Conservation (phyloP, 345 rosid species). For the Abelmoschus esculentus region DNA sequence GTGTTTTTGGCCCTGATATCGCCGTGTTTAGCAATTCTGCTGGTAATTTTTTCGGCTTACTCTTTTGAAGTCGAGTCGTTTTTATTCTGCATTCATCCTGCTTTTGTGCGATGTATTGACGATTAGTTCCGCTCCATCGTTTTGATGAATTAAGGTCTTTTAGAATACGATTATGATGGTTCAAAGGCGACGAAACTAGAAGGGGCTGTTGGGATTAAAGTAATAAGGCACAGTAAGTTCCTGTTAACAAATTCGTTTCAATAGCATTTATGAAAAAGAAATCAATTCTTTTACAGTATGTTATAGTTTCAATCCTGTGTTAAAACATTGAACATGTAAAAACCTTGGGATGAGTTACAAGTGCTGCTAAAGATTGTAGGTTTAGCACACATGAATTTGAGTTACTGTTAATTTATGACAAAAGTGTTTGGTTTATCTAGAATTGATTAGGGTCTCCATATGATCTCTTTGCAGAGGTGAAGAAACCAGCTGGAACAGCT, state of each 20-base stretch:
- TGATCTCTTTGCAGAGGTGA: slow-evolving; percentile 38
- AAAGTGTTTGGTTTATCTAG: not conserved
- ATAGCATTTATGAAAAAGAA: slow-evolving; percentile 14
- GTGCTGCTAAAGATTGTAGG: not conserved
- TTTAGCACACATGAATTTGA: not conserved
- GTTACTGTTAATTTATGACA: not conserved
- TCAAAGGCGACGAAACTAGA: slow-evolving; percentile 79
- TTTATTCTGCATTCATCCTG: not conserved
- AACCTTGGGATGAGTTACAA: not conserved
- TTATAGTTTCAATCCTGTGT: not conserved
- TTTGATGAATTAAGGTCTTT: slow-evolving; percentile 47
- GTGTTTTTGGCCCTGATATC: slow-evolving; percentile 70
- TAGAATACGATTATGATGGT: slow-evolving; percentile 81
- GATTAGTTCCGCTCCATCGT: not conserved
- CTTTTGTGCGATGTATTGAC: slow-evolving; percentile 6
- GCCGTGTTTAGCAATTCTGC: slow-evolving; percentile 94
- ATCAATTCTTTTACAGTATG: not conserved
- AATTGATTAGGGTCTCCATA: slow-evolving; percentile 9
- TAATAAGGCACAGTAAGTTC: slow-evolving; percentile 76
- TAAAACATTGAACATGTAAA: not conserved
- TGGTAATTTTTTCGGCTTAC: slow-evolving; percentile 38
- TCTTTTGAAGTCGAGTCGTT: not conserved
- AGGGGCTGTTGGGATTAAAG: slow-evolving; percentile 77
- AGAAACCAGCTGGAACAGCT: slow-evolving; percentile 91
- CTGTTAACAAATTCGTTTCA: not conserved